phyloP scores from a whole-genome alignment of 306 rosid species.

The Begonia fuchsioides region DNA sequence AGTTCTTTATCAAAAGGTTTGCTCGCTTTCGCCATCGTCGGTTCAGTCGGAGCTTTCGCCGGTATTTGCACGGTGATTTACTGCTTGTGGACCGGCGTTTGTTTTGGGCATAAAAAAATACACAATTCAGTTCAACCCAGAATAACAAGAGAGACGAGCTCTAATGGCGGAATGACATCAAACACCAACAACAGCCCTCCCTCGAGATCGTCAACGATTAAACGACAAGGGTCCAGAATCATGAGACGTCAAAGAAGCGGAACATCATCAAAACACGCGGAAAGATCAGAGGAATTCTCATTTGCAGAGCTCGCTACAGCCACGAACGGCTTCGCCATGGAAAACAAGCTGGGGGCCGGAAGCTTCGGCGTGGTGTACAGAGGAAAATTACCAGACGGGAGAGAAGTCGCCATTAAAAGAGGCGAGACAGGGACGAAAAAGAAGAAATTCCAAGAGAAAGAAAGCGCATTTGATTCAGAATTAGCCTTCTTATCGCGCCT shows the following conservation, averaged over 20 bases:
- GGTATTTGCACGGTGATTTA: slow-evolving; percentile 56
- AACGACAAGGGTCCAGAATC: slow-evolving; percentile 58
- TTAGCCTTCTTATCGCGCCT: slow-evolving; percentile 71
- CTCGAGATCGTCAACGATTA: slow-evolving; percentile 41
- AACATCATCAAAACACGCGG: slow-evolving; percentile 62
- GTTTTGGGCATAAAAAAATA: slow-evolving; percentile 75
- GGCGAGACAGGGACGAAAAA: slow-evolving; percentile 30
- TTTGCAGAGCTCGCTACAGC: slow-evolving; percentile 58
- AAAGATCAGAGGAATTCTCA: slow-evolving; percentile 67
- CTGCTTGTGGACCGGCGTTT: slow-evolving; percentile 66
- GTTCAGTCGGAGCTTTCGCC: slow-evolving; percentile 61
- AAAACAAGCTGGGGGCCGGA: slow-evolving; percentile 71
- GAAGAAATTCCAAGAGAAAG: slow-evolving; percentile 78
- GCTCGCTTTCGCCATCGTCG: slow-evolving; percentile 66
- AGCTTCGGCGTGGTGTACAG: slow-evolving; percentile 82
- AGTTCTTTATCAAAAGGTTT: slow-evolving; percentile 42
- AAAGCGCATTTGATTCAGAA: slow-evolving; percentile 85
- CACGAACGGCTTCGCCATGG: slow-evolving; percentile 40
- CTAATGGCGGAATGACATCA: slow-evolving; percentile 25
- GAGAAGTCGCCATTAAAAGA: slow-evolving; percentile 79
- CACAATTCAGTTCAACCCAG: slow-evolving; percentile 90
- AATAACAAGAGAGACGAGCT: slow-evolving; percentile 53
- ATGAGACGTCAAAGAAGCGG: slow-evolving; percentile 94
- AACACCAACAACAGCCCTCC: slow-evolving; percentile 32
- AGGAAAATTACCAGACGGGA: slow-evolving; percentile 60